A percentile compares a stretch with the other conserved stretches of the same genome.
Evolutionary conservation across 768 basidiomycete genomes (phyloP).

Genomic region (Paxillus ammoniavirescens): DNA sequence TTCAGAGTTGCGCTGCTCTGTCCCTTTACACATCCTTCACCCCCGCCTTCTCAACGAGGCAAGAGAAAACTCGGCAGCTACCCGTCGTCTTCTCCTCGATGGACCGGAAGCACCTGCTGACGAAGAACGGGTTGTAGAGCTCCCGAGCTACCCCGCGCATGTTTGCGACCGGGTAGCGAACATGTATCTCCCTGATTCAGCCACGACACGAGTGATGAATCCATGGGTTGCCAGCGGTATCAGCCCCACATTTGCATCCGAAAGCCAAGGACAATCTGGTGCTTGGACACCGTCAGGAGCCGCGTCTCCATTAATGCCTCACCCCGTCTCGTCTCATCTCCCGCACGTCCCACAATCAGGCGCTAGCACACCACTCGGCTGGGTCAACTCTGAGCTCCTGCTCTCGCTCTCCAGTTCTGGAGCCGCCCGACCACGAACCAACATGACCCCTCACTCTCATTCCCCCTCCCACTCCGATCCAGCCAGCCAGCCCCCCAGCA

Average conservation of each 20-base stretch:
- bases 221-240: constrained; percentile 52
- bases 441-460: constrained; percentile 12
- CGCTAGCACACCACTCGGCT: constrained; percentile 56
- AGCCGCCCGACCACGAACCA: constrained; percentile 20
- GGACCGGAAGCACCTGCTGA: constrained; percentile 36
- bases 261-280: constrained; percentile 16
- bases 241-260: constrained; percentile 34
- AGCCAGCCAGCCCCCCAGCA: constrained; percentile 25
- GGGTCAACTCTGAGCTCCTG: constrained; percentile 85
- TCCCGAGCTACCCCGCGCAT: constrained; percentile 89
- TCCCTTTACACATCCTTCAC: constrained; percentile 86
- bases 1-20: constrained; percentile 91
- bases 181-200: constrained; percentile 64
- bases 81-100: constrained; percentile 54
- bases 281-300: constrained; percentile 32
- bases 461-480: constrained; percentile 28
- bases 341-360: constrained; percentile 46
- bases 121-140: constrained; percentile 64
- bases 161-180: constrained; percentile 87
- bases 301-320: constrained; percentile 40
- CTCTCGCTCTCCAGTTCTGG: constrained; percentile 51
- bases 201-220: constrained; percentile 62
- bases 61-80: constrained; percentile 64
- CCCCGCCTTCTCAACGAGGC: constrained; percentile 72
- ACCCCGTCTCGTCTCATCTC: constrained; percentile 26